These are phyloP conservation scores for Nitzschia sp. DNA, from an alignment of 108 stramenopile genomes.

Conservation along the genomic window DNA sequence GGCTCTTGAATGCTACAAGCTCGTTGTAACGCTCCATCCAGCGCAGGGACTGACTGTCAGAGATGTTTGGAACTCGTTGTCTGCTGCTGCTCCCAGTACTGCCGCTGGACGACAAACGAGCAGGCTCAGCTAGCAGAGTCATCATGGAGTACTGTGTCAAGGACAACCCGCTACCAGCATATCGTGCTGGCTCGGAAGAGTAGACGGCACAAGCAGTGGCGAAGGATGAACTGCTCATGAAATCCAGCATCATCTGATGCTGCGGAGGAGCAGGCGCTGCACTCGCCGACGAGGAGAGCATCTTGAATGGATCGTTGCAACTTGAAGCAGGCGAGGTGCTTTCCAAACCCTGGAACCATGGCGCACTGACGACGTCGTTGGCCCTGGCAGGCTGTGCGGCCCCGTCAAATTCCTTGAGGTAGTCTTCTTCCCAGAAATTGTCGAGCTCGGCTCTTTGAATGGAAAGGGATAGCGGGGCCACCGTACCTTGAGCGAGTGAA, in stretches of 20 bases:
- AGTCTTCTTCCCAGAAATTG: not conserved
- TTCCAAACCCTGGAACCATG: not conserved
- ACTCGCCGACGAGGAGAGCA: not conserved
- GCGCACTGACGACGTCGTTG: not conserved
- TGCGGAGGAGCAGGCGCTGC: not conserved
- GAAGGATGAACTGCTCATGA: too few relatives aligned
- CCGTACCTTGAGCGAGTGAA: too few relatives aligned
- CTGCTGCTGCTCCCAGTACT: too few relatives aligned
- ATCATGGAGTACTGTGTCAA: too few relatives aligned
- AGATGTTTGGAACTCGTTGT: not conserved
- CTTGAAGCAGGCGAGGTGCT: not conserved
- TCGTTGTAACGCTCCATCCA: constrained; percentile 20
- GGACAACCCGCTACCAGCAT: too few relatives aligned
- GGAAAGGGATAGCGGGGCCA: not conserved
- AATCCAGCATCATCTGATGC: too few relatives aligned
- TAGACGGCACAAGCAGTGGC: too few relatives aligned
- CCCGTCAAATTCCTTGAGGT: not conserved
- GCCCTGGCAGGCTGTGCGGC: not conserved
- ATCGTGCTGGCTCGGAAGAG: too few relatives aligned
- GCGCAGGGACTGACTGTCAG: not conserved
- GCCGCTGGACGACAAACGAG: not conserved
- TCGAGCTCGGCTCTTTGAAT: not conserved
- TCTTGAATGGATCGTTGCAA: not conserved
- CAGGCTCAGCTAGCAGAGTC: not conserved
- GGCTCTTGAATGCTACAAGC: constrained; percentile 11